Base-by-base conservation (phyloP, 371 early-diverging fungal genomes). In the Lichtheimia corymbifera region DNA sequence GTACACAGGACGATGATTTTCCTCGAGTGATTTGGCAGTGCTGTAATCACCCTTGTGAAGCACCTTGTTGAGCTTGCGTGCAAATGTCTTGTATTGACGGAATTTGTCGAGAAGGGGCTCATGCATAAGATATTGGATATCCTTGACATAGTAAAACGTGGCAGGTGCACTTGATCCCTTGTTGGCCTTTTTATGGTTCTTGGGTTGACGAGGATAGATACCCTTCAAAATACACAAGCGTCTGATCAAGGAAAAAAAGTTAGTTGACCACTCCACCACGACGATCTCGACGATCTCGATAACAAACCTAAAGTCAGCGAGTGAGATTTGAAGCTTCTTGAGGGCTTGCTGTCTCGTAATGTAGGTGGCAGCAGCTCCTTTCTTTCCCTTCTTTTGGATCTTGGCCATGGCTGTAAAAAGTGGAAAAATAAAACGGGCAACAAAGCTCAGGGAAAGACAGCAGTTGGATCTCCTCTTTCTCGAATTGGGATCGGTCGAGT, bases 161-260 rank as follows among this genome's bases (percentile, higher is more conserved):
- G 90, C 81, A 24, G 91, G 90, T 30, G 90, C 89, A 11, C 93
- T 90, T 18, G 92, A 91, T n/a, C 96, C 96, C 74, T 91, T 90
- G 80, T 90, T 89, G 78, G 93, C 93, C 76, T 94, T 95, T 83
- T 95, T 95, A 70, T 92, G 90, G 83, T 92, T 94, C 63, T 86
- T 88, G 45, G 99, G 99, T 72, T 96, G 96, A 50, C 94, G 91
- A 17, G 99, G 99, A 78, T 97, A 97, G 63, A 98, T 92, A 35
- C 99, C 99, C 82, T 98, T 98, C 64, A 98, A 79, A 72, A 98
- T 98, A 82, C 97, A 97, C 58, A 98, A 84, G 47, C 97, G 95
- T 76, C 98, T 90, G 64, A 35, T 52, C 27, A 9, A 17, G 27
- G 1, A 9, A n/a, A n/a, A 35, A 1, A 17, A 20, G 14, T 28